Percentiles rank a stretch among this genome's conserved stretches.
Conservation (phyloP, 345 rosid species). For the Syzygium jambos region DNA sequence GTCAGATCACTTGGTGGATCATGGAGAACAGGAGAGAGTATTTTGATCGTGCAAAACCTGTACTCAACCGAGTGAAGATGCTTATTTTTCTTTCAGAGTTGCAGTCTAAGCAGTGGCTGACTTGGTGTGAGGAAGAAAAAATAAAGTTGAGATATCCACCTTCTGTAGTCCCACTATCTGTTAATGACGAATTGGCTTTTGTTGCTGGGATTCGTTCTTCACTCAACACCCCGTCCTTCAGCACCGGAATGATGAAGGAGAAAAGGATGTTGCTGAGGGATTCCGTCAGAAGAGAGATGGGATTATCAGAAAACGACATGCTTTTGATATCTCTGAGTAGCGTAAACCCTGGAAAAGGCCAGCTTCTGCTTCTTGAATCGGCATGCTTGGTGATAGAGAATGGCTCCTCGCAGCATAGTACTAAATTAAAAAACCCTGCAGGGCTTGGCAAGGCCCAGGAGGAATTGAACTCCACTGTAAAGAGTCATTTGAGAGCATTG, state of each 20-base stretch:
- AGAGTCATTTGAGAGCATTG: constrained; percentile 60
- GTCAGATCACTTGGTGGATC: constrained; percentile 98
- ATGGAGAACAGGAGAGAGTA: constrained; percentile 94
- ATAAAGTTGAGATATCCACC: constrained; percentile 83
- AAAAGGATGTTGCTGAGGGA: constrained; percentile 49
- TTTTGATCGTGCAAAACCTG: constrained; percentile 74
- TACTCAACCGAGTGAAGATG: constrained; percentile 75
- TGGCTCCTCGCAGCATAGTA: constrained; percentile 14
- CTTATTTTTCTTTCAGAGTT: constrained; percentile 73
- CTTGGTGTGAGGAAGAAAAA: constrained; percentile 84
- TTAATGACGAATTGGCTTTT: constrained; percentile 91
- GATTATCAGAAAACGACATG: constrained; percentile 65
- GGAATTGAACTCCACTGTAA: constrained; percentile 25
- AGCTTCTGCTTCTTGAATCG: constrained; percentile 81
- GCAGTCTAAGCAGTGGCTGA: constrained; percentile 78
- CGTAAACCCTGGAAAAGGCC: constrained; percentile 89
- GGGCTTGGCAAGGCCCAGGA: constrained; percentile 12
- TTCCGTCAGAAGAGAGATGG: constrained; percentile 70
- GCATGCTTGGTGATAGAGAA: constrained; percentile 33
- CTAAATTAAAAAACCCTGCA: constrained; percentile 26
- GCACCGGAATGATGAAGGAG: constrained; percentile 53
- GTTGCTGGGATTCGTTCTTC: constrained; percentile 77
- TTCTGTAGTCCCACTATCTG: constrained; percentile 70
- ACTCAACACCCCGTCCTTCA: constrained; percentile 56
- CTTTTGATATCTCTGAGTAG: constrained; percentile 92